Percentiles rank a stretch among this genome's conserved stretches.
Conservation (phyloP, 495 filamentous ascomycete species). For the Platismatia glauca region DNA sequence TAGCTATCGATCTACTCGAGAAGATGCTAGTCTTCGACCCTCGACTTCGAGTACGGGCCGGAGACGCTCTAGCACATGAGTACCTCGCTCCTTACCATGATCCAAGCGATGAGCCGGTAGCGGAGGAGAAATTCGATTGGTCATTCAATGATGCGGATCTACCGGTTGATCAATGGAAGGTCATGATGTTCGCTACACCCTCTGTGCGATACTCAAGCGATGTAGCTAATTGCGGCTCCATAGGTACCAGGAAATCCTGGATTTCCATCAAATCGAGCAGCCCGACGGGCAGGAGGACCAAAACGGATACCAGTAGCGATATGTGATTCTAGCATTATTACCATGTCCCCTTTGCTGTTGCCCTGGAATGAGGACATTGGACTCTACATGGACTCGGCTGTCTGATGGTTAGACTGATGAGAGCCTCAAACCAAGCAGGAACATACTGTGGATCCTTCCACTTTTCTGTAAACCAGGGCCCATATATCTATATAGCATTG, state of each 20-base stretch:
- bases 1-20: conserved; percentile 90
- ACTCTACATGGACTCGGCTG: conserved; percentile 4
- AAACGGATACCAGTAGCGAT: conserved; percentile 26
- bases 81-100: conserved; percentile 97
- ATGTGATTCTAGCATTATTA: background rate
- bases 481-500: conserved; percentile 7
- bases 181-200: conserved; percentile 79
- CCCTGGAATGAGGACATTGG: conserved; percentile 5
- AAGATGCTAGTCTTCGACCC: conserved; percentile 97
- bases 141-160: conserved; percentile 99
- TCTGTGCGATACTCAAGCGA: conserved; percentile 11
- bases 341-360: background rate
- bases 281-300: conserved; percentile 34
- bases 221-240: conserved; percentile 28
- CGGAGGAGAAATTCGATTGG: conserved; percentile 97
- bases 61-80: conserved; percentile 76
- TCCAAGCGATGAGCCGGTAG: conserved; percentile 87
- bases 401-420: conserved; percentile 7
- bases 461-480: conserved; percentile 1
- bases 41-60: conserved; percentile 77
- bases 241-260: conserved; percentile 99
- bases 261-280: conserved; percentile 94
- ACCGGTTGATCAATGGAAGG: conserved; percentile 99
- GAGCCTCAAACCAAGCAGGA: background rate
- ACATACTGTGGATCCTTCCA: background rate